Base-by-base conservation (phyloP, 106 monocot species). In the Platanthera guangdongensis region DNA sequence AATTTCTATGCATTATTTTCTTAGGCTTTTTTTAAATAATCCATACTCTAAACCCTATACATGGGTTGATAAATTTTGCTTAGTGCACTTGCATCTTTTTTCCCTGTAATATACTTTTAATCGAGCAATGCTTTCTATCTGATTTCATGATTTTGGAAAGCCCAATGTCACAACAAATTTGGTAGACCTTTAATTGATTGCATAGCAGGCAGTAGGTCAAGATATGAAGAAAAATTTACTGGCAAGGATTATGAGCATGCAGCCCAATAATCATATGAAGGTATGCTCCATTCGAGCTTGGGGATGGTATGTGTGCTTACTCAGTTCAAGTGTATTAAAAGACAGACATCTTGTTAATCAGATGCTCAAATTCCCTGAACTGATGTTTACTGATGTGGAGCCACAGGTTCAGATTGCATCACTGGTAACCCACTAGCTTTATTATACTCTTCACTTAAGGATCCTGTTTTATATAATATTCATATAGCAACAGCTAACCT, bases 251-350 rank as follows among this genome's bases (percentile, higher is more conserved):
- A 70, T 68, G 71, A 77, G 74, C 6, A 72, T 87, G 81, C 18
- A 81, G 0, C 70, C 77, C 62, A 77, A 77, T 76, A 59, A 52
- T 70, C 49, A 21, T 50, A 79, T 81, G 83, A 87, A 81, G 77
- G 63, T 81, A 78, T 81, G 76, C 47, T 53, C 71, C 45, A 81
- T 90, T 22, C 80, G 81, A 63, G 85, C 90, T 73, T 90, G 90
- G 90, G 85, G 87, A 69, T 90, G 85, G 90, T 85, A 85, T 70
- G 73, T 90, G 19, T 72, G 74, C 51, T 80, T 90, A 57, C 87
- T 90, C 67, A 82, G 83, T 77, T 72, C 64, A 3, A 21, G 74
- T 68, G 76, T 70, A 30, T 16, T 83, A 30, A 76, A 68, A 73
- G 64, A 76, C 50, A 83, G 83, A 70, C 53, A 76, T 74, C 70